Evolutionary conservation across 176 grass and related monocot genomes (phyloP).

Genomic region (Phragmites australis): DNA sequence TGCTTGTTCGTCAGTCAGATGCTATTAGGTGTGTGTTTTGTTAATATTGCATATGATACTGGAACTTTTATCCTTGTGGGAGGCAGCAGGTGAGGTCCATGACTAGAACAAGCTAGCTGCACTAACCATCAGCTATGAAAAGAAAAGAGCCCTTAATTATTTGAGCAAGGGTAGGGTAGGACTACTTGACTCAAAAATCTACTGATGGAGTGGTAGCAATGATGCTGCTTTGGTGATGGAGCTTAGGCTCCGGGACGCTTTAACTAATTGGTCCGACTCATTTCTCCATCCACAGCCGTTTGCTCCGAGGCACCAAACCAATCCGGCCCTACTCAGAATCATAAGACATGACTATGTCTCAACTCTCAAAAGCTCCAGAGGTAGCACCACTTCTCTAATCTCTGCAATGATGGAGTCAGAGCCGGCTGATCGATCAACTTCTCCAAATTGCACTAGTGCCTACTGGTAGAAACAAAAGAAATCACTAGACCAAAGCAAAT

Average conservation of each 20-base stretch:
- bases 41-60: neutral
- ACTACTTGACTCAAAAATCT: slow-evolving; percentile 31
- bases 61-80: slow-evolving; percentile 3
- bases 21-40: neutral
- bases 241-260: slow-evolving; percentile 40
- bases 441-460: slow-evolving; percentile 39
- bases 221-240: slow-evolving; percentile 40
- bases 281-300: slow-evolving; percentile 32
- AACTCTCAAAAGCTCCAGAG: slow-evolving; percentile 25
- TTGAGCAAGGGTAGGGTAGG: neutral
- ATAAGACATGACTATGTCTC: slow-evolving; percentile 42
- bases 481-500: slow-evolving; percentile 38
- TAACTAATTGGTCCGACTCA: slow-evolving; percentile 45
- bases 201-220: slow-evolving; percentile 39
- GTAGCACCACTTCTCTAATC: slow-evolving; percentile 30
- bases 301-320: slow-evolving; percentile 47
- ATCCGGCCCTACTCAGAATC: slow-evolving; percentile 31
- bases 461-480: slow-evolving; percentile 20
- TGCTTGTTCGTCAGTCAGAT: slow-evolving; percentile 4
- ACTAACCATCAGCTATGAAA: slow-evolving; percentile 11
- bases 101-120: slow-evolving; percentile 18
- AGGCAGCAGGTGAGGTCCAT: slow-evolving; percentile 42
- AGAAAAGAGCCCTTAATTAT: neutral
- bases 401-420: slow-evolving; percentile 43
- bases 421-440: slow-evolving; percentile 31